Percentiles rank a stretch among this genome's conserved stretches.
phyloP scores from a whole-genome alignment of 495 filamentous ascomycete species.

The Clohesyomyces aquaticus region DNA sequence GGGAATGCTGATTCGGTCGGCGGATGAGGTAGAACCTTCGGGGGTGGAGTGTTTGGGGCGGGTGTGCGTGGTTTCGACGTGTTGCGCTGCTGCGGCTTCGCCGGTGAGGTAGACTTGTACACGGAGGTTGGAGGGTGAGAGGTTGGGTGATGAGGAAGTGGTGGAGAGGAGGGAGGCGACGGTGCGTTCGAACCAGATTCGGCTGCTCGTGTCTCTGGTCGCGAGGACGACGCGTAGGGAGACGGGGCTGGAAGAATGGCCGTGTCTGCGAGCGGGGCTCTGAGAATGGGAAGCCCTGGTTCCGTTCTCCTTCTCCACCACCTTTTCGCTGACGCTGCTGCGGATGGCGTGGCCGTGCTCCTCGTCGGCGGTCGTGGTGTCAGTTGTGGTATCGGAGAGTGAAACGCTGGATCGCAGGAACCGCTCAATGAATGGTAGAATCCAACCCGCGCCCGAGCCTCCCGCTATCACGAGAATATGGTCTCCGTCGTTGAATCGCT shows the following conservation, averaged over 20 bases:
- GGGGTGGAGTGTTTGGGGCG: background rate
- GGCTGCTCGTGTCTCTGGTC: conserved; percentile 27
- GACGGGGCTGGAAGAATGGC: background rate
- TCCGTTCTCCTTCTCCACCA: background rate
- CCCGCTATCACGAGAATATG: conserved; percentile 56
- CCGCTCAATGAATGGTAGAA: conserved; percentile 52
- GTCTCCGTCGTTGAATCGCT: conserved; percentile 44
- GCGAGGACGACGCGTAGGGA: conserved; percentile 31
- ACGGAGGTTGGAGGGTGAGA: background rate
- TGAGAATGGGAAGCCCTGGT: background rate
- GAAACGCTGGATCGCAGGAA: conserved; percentile 31
- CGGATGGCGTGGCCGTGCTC: background rate
- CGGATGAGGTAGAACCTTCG: background rate
- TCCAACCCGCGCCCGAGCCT: conserved; percentile 60
- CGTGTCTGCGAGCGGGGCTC: too few relatives aligned
- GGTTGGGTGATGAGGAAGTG: conserved; percentile 8
- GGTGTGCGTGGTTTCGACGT: too few relatives aligned
- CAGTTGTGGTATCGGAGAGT: too few relatives aligned
- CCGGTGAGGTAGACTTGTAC: conserved; percentile 28
- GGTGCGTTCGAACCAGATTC: conserved; percentile 26
- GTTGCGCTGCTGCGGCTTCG: conserved; percentile 23
- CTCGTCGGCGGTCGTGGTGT: background rate
- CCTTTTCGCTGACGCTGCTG: background rate
- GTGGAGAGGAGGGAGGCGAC: conserved; percentile 30
- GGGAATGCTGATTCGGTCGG: conserved; percentile 5